phyloP scores from a whole-genome alignment of 2,329 filamentous ascomycete species.

The Chalara sp. region DNA sequence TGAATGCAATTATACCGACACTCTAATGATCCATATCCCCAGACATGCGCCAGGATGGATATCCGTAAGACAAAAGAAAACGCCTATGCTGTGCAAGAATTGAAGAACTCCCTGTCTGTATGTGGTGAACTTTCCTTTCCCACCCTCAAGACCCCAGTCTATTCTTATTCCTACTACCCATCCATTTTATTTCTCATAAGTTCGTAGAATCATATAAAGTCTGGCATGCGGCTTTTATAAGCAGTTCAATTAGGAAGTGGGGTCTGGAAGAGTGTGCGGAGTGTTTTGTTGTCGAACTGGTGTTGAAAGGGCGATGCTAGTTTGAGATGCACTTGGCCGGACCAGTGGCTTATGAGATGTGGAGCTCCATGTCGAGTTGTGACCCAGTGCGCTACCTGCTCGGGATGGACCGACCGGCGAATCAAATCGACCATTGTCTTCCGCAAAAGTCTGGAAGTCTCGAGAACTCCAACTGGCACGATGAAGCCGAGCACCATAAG shows the following conservation, averaged over 20 bases:
- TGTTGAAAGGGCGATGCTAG: slow-evolving; percentile 17
- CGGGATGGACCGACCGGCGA: slow-evolving; percentile 16
- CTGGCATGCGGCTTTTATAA: slow-evolving; percentile 15
- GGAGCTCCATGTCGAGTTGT: slow-evolving; percentile 18
- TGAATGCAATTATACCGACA: slow-evolving; percentile 12
- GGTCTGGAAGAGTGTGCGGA: too few species aligned
- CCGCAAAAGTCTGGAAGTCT: slow-evolving; percentile 37
- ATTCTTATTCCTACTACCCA: not conserved
- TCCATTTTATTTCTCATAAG: slow-evolving; percentile 12
- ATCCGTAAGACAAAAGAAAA: slow-evolving; percentile 8
- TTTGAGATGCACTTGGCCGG: slow-evolving; percentile 17
- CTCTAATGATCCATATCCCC: slow-evolving; percentile 3
- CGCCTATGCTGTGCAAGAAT: slow-evolving; percentile 10
- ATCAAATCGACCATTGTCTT: slow-evolving; percentile 14
- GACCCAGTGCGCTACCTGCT: slow-evolving; percentile 9
- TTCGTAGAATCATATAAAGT: slow-evolving; percentile 15
- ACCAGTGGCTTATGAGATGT: slow-evolving; percentile 19
- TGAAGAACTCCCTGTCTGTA: slow-evolving; percentile 1
- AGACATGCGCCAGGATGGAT: too few species aligned
- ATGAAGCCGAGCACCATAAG: slow-evolving; percentile 42
- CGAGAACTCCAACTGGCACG: slow-evolving; percentile 45
- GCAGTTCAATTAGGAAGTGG: slow-evolving; percentile 14
- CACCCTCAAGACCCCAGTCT: not conserved
- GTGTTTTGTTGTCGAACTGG: slow-evolving; percentile 3
- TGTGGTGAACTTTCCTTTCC: too few species aligned